These are phyloP conservation scores for Pseudozyma pruni DNA, from an alignment of 1,284 basidiomycete genomes.

Conservation along the genomic window DNA sequence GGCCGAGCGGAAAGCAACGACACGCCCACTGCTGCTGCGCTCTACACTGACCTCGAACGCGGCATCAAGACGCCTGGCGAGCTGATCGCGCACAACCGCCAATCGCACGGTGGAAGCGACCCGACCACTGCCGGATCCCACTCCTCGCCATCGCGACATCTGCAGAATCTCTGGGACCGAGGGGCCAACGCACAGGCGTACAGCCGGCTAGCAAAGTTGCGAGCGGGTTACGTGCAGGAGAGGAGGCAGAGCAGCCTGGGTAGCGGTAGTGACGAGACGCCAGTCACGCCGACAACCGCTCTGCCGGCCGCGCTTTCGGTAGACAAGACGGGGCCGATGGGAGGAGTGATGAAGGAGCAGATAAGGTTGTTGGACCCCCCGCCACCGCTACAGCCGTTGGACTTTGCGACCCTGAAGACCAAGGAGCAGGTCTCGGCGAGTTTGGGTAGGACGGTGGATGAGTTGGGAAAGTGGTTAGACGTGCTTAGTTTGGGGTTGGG, in stretches of 20 bases:
- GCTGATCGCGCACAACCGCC: conserved; percentile 34
- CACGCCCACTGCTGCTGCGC: neutral
- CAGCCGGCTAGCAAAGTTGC: conserved; percentile 19
- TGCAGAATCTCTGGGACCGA: conserved; percentile 36
- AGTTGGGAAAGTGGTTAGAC: conserved; percentile 82
- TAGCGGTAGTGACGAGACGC: neutral
- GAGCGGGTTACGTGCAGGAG: conserved; percentile 25
- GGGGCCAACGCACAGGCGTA: conserved; percentile 25
- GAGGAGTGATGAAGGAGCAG: too few relatives aligned
- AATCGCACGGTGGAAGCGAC: conserved; percentile 51
- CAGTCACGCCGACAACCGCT: neutral
- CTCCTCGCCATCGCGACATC: conserved; percentile 7
- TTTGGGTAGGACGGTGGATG: conserved; percentile 80
- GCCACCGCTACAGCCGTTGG: conserved; percentile 75
- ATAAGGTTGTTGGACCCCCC: conserved; percentile 5
- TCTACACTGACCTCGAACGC: neutral
- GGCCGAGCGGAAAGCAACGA: conserved; percentile 16
- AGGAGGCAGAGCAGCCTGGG: conserved; percentile 3
- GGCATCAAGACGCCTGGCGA: conserved; percentile 4
- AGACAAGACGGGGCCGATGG: neutral
- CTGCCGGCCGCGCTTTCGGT: too few relatives aligned
- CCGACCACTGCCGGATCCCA: conserved; percentile 31
- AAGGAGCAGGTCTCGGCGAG: conserved; percentile 77
- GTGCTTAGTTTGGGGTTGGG: conserved; percentile 74
- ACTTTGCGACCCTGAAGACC: conserved; percentile 75